phyloP scores from a whole-genome alignment of 352 stramenopile genomes.

The Globisporangium cylindrosporum region DNA sequence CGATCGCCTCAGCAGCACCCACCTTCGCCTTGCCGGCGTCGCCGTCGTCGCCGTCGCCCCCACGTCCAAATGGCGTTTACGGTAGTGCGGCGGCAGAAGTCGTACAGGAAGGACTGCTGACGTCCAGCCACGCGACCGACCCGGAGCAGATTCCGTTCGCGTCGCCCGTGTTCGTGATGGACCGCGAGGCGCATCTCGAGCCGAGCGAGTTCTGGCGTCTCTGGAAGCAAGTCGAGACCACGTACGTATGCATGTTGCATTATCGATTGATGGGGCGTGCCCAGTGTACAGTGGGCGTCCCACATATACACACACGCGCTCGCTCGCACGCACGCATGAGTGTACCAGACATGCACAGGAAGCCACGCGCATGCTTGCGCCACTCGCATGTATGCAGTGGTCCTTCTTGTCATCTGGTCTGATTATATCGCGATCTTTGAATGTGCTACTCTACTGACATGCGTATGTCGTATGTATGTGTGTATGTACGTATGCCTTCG shows the following conservation, averaged over 20 bases:
- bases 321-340: not conserved
- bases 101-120: constrained; percentile 11
- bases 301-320: not conserved
- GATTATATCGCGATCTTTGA: constrained; percentile 11
- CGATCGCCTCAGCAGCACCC: not conserved
- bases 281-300: not conserved
- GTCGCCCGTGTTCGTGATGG: constrained; percentile 54
- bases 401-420: constrained; percentile 1
- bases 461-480: not conserved
- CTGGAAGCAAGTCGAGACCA: constrained; percentile 67
- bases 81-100: not conserved
- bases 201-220: constrained; percentile 35
- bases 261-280: not conserved
- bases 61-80: constrained; percentile 19
- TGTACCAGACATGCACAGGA: not conserved
- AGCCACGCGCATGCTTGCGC: not conserved
- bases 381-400: not conserved
- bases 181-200: constrained; percentile 21
- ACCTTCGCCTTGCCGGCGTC: not conserved
- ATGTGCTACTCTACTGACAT: constrained; percentile 16
- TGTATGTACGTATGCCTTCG: not conserved
- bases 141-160: constrained; percentile 50
- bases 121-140: constrained; percentile 17
- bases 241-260: constrained; percentile 30
- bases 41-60: not conserved